Evolutionary conservation across 2,329 filamentous ascomycete genomes (phyloP).

Genomic region (Botryotinia narcissicola): DNA sequence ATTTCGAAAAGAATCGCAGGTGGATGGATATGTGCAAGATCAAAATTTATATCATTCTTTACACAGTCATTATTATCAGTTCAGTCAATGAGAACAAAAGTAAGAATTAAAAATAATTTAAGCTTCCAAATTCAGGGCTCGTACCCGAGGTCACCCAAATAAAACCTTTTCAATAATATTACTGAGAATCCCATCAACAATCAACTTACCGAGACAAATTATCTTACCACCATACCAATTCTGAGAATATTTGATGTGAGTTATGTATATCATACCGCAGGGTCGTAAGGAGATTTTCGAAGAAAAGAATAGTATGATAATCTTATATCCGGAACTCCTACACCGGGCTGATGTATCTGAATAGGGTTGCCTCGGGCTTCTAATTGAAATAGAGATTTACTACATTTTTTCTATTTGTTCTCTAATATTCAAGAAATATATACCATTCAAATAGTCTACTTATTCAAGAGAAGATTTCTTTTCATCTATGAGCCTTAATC

Average conservation of each 20-base stretch:
- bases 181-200: not conserved
- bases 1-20: not conserved
- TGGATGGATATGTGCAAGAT: not conserved
- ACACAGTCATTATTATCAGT: not conserved
- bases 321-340: not conserved
- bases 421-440: not conserved
- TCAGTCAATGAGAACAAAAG: not conserved
- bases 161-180: rapidly evolving
- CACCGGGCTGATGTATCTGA: not conserved
- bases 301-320: not conserved
- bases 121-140: not conserved
- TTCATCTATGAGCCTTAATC: not conserved
- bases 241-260: not conserved
- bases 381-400: too few species aligned
- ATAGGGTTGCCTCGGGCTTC: not conserved
- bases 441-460: not conserved
- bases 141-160: not conserved
- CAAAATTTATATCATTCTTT: not conserved
- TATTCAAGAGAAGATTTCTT: not conserved
- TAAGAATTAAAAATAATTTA: not conserved
- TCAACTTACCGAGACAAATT: not conserved
- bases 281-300: too few species aligned
- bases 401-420: not conserved
- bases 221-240: not conserved
- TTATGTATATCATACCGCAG: not conserved